These are phyloP conservation scores for Neoboletus subvelutipes DNA, from an alignment of 768 basidiomycete genomes.

Conservation along the genomic window DNA sequence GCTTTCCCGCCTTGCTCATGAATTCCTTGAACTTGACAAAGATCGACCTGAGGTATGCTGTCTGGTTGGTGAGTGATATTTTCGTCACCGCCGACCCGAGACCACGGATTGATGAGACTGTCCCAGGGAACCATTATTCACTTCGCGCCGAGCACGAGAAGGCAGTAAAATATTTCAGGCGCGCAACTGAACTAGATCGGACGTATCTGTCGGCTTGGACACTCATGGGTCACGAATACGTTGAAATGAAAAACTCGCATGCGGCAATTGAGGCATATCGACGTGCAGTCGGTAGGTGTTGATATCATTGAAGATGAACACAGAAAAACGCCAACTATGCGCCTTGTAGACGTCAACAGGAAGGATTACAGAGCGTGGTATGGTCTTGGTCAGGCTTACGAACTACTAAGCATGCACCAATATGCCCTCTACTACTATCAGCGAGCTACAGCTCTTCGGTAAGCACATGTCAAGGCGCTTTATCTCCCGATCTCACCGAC, in stretches of 20 bases:
- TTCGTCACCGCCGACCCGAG: not conserved
- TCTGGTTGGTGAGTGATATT: constrained; percentile 69
- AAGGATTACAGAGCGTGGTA: constrained; percentile 99
- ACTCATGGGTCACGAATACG: constrained; percentile 97
- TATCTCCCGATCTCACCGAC: constrained; percentile 1
- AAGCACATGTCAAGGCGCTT: constrained; percentile 11
- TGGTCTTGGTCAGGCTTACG: constrained; percentile 97
- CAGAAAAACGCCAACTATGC: not conserved
- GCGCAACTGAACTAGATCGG: constrained; percentile 92
- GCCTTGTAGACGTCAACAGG: constrained; percentile 79
- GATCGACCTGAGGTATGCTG: constrained; percentile 97
- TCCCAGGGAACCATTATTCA: constrained; percentile 94
- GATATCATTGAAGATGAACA: not conserved
- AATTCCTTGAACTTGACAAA: constrained; percentile 85
- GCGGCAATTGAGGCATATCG: constrained; percentile 98
- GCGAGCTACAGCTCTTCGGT: constrained; percentile 91
- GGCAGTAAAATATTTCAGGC: constrained; percentile 91
- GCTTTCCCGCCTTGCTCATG: constrained; percentile 87
- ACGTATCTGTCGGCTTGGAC: constrained; percentile 98
- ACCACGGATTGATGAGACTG: not conserved
- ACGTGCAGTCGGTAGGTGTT: constrained; percentile 82
- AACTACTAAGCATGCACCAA: constrained; percentile 93
- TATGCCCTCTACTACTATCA: constrained; percentile 97
- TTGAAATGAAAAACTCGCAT: constrained; percentile 99
- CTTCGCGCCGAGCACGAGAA: constrained; percentile 92